These are phyloP conservation scores for Aquilaria sinensis DNA, from an alignment of 345 rosid species.

Conservation along the genomic window DNA sequence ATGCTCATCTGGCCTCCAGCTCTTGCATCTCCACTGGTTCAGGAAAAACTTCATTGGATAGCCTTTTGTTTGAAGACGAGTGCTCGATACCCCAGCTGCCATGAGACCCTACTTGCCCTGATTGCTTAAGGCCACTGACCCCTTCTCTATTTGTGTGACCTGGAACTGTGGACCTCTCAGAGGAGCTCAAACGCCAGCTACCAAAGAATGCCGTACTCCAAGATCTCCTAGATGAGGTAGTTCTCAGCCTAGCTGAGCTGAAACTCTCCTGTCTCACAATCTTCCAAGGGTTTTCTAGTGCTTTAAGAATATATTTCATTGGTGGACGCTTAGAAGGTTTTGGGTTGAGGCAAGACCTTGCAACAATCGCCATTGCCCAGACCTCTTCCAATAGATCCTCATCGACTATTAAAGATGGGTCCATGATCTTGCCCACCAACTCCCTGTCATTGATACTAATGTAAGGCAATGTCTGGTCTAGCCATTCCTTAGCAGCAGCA, in stretches of 20 bases:
- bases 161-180: conserved; percentile 32
- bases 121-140: conserved; percentile 31
- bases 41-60: conserved; percentile 54
- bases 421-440: conserved; percentile 62
- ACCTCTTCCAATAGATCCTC: conserved; percentile 96
- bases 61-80: conserved; percentile 50
- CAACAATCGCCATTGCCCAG: conserved; percentile 96
- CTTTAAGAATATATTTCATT: conserved; percentile 81
- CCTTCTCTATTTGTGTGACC: conserved; percentile 26
- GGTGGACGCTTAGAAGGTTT: conserved; percentile 75
- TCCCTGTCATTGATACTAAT: conserved; percentile 69
- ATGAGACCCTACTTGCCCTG: conserved; percentile 48
- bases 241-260: conserved; percentile 61
- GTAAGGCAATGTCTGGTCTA: conserved; percentile 48
- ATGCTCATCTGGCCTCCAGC: conserved; percentile 28
- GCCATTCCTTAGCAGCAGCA: conserved; percentile 46
- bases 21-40: conserved; percentile 40
- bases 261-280: conserved; percentile 71
- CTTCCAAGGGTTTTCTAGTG: conserved; percentile 86
- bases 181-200: conserved; percentile 77
- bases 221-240: conserved; percentile 62
- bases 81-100: conserved; percentile 48
- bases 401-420: conserved; percentile 72
- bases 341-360: conserved; percentile 84
- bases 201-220: conserved; percentile 71